Conservation (phyloP, 768 basidiomycete genomes). For the Leccinum disarticulatum region DNA sequence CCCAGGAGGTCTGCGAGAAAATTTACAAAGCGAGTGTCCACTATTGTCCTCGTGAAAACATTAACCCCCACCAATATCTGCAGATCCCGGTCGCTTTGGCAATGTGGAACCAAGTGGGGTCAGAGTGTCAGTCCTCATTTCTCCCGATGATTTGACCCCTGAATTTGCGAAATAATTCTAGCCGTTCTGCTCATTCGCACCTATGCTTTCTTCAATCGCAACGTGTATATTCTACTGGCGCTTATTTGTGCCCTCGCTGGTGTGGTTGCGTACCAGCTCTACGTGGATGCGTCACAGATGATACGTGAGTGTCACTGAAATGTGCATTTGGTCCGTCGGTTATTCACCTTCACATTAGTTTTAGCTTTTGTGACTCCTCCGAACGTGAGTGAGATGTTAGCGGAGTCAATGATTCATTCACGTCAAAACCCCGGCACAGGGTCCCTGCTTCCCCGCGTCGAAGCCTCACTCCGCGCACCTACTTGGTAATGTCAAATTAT, state of each 20-base stretch:
- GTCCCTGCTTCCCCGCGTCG: slow-evolving; percentile 79
- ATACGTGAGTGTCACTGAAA: slow-evolving; percentile 45
- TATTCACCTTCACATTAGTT: slow-evolving; percentile 39
- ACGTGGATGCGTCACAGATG: slow-evolving; percentile 79
- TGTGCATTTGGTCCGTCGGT: background rate
- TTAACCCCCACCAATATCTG: background rate
- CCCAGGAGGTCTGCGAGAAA: slow-evolving; percentile 59
- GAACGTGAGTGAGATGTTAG: slow-evolving; percentile 41
- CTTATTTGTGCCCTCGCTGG: slow-evolving; percentile 68
- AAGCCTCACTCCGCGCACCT: slow-evolving; percentile 83
- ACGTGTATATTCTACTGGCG: slow-evolving; percentile 60
- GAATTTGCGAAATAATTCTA: slow-evolving; percentile 27
- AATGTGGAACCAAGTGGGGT: slow-evolving; percentile 87
- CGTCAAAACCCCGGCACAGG: slow-evolving; percentile 39
- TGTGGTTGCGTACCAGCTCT: slow-evolving; percentile 79
- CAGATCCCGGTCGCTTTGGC: slow-evolving; percentile 80
- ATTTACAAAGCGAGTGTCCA: slow-evolving; percentile 59
- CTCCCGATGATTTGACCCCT: background rate
- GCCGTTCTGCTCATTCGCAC: slow-evolving; percentile 81
- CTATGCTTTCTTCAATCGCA: slow-evolving; percentile 84
- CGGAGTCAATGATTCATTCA: background rate
- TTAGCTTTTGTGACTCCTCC: slow-evolving; percentile 66
- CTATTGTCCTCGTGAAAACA: background rate
- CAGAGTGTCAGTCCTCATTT: slow-evolving; percentile 54
- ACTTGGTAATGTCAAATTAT: slow-evolving; percentile 50